Evolutionary conservation across 2,329 filamentous ascomycete genomes (phyloP), one percentile per base, ranked within the genome.

Genomic region (Aspergillus ustus): DNA sequence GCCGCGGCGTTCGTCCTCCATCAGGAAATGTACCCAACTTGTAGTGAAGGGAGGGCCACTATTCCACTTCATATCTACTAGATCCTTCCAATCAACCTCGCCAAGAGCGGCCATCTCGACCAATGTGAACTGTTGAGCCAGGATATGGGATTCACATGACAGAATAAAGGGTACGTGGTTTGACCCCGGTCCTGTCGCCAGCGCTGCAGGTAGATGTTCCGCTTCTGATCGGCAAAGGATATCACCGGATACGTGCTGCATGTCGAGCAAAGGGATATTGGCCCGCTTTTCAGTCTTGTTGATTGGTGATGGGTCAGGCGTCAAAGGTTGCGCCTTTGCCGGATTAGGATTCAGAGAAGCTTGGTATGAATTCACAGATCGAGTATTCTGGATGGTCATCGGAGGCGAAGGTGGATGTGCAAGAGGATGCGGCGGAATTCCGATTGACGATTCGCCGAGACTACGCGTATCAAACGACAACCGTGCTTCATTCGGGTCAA

Each of bases 61-160:
- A 68, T 83, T 84, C 86, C 86, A 89, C 63, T 81, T 83, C 77
- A 89, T 83, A 55, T 87, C 84, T 54, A 89, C 85, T 31, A 89
- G 75, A 65, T 89, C 87, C 67, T 84, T 85, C 87, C 87, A 89
- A 68, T 89, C 86, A 58, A 89, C 83, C 67, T 89, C 87, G 62
- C 86, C 86, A 28, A 89, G 73, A 1, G 87, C 87, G 56, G 87
- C 87, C 73, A 88, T 87, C 69, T 89, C 87, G 48, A 89, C 82
- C 62, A 89, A 77, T 1, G 86, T 89, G 61, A 89, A 81, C 69
- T 89, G 87, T 69, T 89, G 83, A 2, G 87, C 86, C 56, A 89
- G 79, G 4, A 83, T 71, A 61, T 85, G 82, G 2, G 87, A 87
- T 67, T 87, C 85, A 61, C 85, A 87, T 0, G 85, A 84, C n/a